Percentiles rank a stretch among this genome's conserved stretches.
These are phyloP conservation scores for Pythium monospermum DNA, from an alignment of 352 stramenopile species.

Conservation along the genomic window DNA sequence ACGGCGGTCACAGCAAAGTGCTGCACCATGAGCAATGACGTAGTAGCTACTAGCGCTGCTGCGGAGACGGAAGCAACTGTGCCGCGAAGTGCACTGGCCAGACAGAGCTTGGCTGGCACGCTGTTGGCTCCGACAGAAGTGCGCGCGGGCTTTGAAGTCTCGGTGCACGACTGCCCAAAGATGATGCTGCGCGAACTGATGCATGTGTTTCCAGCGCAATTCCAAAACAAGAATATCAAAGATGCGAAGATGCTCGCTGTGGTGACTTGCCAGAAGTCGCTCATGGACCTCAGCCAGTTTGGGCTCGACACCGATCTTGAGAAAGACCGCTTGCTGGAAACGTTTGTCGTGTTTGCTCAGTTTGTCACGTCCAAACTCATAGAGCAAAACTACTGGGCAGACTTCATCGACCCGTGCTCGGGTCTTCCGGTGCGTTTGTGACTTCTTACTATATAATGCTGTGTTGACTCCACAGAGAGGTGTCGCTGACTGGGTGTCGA, in stretches of 20 bases:
- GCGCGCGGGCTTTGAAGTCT: constrained; percentile 70
- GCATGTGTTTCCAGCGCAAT: constrained; percentile 70
- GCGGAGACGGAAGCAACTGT: no score
- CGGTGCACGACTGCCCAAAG: constrained; percentile 65
- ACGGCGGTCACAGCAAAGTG: no score
- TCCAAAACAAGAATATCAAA: constrained; percentile 30
- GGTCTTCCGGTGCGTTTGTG: constrained; percentile 79
- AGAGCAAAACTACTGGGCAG: constrained; percentile 87
- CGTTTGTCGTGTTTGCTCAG: constrained; percentile 92
- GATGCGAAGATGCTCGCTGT: constrained; percentile 75
- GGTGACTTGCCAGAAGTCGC: constrained; percentile 91
- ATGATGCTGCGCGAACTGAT: constrained; percentile 74
- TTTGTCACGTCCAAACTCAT: constrained; percentile 77
- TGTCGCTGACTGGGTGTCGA: no score
- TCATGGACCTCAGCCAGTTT: constrained; percentile 94
- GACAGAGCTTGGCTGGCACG: constrained; percentile 25
- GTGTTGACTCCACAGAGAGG: no score
- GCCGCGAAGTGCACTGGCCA: no score
- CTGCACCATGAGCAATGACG: no score
- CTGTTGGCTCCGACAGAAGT: constrained; percentile 53
- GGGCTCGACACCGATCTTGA: constrained; percentile 91
- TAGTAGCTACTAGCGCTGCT: no score
- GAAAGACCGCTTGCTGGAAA: constrained; percentile 95
- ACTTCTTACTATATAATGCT: neutral
- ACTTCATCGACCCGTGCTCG: constrained; percentile 98